Evolutionary conservation across 2,329 filamentous ascomycete species (phyloP), one percentile per base, ranked within the genome.

Genomic region (Cadophora sp.): DNA sequence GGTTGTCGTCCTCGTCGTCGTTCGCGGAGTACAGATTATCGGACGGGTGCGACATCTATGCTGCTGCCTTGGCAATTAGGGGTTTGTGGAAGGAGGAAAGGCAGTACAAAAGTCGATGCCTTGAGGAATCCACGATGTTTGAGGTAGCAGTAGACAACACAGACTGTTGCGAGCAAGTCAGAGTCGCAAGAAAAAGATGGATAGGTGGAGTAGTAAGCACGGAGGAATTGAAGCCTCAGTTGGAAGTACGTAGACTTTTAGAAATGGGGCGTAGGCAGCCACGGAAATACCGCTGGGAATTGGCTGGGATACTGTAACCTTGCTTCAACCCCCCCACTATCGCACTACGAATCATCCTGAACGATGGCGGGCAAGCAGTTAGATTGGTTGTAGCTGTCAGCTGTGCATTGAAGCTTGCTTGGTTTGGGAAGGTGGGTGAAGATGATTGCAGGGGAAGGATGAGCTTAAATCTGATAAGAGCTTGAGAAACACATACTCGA

Each of bases 11-110:
- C 33, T 51, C 48, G 27, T 56, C 39, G 30, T 61, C 33, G 27
- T 65, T 47, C 27, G 56, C 64, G 18, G 69, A 71, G 64, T 73
- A 70, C 8, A 74, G 45, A 66, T 74, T 69, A 45, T 76, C 72
- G 47, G 74, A 70, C 18, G 53, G 55, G 22, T 64, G 62, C 24
- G 62, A 51, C 62, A 58, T 64, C 24, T 47, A 41, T 51, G 65
- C 61, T 66, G 69, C 64, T 65, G 70, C 69, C 69, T 71, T 65
- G 66, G 9, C 33, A 64, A 50, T 65, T 47, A 55, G 39, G 39
- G 24, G n/a, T 45, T n/a, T 62, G 55, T 59, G 20, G 50, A 33
- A 14, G 58, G 50, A 20, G 60, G n/a, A 27, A 13, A 22, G 7
- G 36, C 62, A 43, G 47, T 43, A 62, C 55, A 39, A 60, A 64